These are phyloP conservation scores for Colletotrichum aenigma DNA, from an alignment of 2,329 filamentous ascomycete genomes.

Conservation along the genomic window DNA sequence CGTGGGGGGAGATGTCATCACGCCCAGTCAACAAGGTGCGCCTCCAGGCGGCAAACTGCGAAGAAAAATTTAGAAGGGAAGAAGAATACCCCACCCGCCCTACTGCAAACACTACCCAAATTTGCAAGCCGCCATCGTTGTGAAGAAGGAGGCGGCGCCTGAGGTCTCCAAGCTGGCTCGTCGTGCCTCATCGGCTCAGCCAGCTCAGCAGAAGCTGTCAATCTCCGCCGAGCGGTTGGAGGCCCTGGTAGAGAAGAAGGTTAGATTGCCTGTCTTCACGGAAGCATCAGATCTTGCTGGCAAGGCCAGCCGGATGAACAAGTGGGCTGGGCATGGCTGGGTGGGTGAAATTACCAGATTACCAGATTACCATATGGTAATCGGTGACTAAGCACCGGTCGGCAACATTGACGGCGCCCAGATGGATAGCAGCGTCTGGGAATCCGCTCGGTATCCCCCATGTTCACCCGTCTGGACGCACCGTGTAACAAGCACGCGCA, in stretches of 20 bases:
- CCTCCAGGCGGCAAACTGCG: too few species aligned
- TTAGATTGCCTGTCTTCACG: constrained; percentile 51
- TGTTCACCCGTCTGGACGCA: too few species aligned
- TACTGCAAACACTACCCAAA: constrained; percentile 35
- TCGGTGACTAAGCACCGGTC: background rate
- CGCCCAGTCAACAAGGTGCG: too few species aligned
- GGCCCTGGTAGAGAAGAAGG: constrained; percentile 89
- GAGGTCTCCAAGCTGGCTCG: constrained; percentile 36
- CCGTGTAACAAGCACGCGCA: too few species aligned
- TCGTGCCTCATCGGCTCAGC: constrained; percentile 32
- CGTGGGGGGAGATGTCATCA: background rate
- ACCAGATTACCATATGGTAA: background rate
- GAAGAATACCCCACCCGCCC: constrained; percentile 27
- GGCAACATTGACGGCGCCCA: background rate
- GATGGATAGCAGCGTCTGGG: too few species aligned
- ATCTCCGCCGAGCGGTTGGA: constrained; percentile 81
- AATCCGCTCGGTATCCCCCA: too few species aligned
- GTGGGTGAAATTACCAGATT: background rate
- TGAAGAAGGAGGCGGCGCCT: constrained; percentile 39
- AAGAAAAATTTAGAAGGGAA: too few species aligned
- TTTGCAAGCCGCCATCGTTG: constrained; percentile 46
- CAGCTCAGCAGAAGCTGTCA: constrained; percentile 38
- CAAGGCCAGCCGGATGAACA: fast-evolving
- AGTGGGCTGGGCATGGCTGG: background rate
- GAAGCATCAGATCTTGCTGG: background rate